Evolutionary conservation across 1,284 basidiomycete species (phyloP).

Genomic region (Hemileia vastatrix): DNA sequence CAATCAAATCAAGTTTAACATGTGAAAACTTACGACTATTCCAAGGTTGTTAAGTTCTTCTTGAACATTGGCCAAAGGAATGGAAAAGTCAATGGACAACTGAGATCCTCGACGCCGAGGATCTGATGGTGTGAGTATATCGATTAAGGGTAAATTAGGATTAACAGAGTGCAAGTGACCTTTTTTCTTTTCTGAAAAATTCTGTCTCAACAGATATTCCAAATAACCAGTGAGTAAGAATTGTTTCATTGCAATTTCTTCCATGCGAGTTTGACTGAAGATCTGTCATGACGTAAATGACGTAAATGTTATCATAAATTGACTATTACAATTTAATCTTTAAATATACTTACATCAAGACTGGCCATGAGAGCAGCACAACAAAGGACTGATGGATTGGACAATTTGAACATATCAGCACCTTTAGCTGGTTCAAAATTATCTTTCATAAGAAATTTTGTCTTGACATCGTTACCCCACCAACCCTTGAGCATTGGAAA

Average conservation of each 20-base stretch:
- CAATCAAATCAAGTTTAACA: slow-evolving; percentile 56
- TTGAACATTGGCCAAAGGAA: slow-evolving; percentile 62
- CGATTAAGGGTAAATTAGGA: slow-evolving; percentile 66
- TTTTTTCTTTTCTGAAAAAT: neutral
- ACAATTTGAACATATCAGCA: slow-evolving; percentile 89
- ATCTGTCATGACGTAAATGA: too few relatives aligned
- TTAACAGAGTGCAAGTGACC: slow-evolving; percentile 22
- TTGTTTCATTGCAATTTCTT: too few relatives aligned
- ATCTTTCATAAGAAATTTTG: slow-evolving; percentile 82
- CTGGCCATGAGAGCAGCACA: slow-evolving; percentile 69
- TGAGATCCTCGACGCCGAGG: slow-evolving; percentile 66
- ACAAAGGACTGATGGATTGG: slow-evolving; percentile 75
- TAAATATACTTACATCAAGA: too few relatives aligned
- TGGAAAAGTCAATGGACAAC: slow-evolving; percentile 66
- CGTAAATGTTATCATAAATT: too few relatives aligned
- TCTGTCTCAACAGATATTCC: too few relatives aligned
- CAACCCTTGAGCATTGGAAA: slow-evolving; percentile 75
- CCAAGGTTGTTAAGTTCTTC: too few relatives aligned
- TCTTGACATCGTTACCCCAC: slow-evolving; percentile 85
- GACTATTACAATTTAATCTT: too few relatives aligned
- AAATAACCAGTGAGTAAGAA: too few relatives aligned
- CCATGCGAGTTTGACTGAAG: too few relatives aligned
- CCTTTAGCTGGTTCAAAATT: slow-evolving; percentile 72
- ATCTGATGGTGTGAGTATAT: slow-evolving; percentile 72
- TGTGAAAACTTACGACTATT: slow-evolving; percentile 60